Conservation (phyloP, 495 filamentous ascomycete species). For the Lophiotrema nucula region DNA sequence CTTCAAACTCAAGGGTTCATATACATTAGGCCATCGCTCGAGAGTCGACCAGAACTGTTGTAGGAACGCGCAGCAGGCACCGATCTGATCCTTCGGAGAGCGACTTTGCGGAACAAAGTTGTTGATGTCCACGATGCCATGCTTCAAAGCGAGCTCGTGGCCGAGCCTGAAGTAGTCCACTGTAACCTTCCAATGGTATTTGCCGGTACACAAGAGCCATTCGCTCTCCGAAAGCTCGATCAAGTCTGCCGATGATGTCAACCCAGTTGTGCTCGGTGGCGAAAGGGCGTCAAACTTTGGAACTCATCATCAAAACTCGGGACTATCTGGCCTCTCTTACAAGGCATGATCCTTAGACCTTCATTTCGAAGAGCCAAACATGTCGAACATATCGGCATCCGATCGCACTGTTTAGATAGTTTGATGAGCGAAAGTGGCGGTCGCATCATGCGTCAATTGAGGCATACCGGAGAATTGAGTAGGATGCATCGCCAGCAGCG, state of each 20-base stretch:
- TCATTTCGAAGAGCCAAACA: not conserved
- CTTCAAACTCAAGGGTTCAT: not conserved
- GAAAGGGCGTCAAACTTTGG: not conserved
- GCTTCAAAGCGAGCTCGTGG: not conserved
- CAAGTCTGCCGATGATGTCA: not conserved
- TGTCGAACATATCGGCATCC: not conserved
- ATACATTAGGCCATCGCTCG: not conserved
- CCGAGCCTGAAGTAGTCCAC: not conserved
- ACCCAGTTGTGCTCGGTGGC: not conserved
- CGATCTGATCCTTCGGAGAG: not conserved
- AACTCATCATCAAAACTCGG: not conserved
- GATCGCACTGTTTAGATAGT: not conserved
- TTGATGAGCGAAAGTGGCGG: not conserved
- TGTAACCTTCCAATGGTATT: not conserved
- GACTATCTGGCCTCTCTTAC: not conserved
- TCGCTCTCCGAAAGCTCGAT: not conserved
- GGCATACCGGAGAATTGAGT: not conserved
- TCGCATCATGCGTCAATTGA: not conserved
- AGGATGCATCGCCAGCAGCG: conserved; percentile 1
- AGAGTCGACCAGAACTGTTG: not conserved
- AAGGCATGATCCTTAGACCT: not conserved
- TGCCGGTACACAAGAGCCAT: not conserved
- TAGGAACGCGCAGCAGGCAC: not conserved
- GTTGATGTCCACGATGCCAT: too few species aligned
- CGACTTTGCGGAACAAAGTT: not conserved